Evolutionary conservation across 495 filamentous ascomycete species (phyloP).

Genomic region (Penicillium atrosanguineum): DNA sequence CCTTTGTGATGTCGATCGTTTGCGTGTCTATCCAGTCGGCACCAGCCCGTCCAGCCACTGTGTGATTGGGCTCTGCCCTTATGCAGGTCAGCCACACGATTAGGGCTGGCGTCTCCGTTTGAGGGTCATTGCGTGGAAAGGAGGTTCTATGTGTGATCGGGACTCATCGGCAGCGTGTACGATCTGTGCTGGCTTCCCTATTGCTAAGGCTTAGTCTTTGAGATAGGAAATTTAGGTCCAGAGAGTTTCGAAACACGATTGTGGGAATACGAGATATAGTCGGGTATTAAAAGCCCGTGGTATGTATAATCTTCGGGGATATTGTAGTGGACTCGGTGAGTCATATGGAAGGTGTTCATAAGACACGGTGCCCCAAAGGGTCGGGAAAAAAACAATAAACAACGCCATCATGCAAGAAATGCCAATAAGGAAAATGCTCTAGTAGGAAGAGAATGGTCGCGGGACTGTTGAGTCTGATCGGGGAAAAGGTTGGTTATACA

Average conservation of each 20-base stretch:
- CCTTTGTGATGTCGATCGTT: neutral
- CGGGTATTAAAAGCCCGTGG: neutral
- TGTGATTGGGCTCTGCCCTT: slow-evolving; percentile 5
- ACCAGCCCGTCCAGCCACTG: slow-evolving; percentile 7
- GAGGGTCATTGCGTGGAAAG: slow-evolving; percentile 1
- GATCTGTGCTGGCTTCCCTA: slow-evolving; percentile 1
- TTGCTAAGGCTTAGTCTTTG: neutral
- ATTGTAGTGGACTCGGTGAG: neutral
- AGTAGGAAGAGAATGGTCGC: neutral
- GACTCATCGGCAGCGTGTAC: slow-evolving; percentile 1
- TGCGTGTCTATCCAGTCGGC: slow-evolving; percentile 11
- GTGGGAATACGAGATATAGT: neutral
- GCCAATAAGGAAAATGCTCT: neutral
- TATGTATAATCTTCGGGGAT: neutral
- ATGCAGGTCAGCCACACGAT: slow-evolving; percentile 11
- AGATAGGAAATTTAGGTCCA: neutral
- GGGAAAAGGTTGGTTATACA: slow-evolving; percentile 3
- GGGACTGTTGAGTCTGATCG: neutral
- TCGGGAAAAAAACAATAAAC: neutral
- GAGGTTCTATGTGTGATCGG: slow-evolving; percentile 1
- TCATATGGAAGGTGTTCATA: neutral
- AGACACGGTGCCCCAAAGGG: slow-evolving; percentile 2
- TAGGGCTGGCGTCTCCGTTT: neutral
- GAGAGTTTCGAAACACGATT: too few relatives aligned
- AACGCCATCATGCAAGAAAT: slow-evolving; percentile 6